Evolutionary conservation across 2,329 filamentous ascomycete genomes (phyloP), one percentile per base, ranked within the genome.

Genomic region (Epichloe scottii): DNA sequence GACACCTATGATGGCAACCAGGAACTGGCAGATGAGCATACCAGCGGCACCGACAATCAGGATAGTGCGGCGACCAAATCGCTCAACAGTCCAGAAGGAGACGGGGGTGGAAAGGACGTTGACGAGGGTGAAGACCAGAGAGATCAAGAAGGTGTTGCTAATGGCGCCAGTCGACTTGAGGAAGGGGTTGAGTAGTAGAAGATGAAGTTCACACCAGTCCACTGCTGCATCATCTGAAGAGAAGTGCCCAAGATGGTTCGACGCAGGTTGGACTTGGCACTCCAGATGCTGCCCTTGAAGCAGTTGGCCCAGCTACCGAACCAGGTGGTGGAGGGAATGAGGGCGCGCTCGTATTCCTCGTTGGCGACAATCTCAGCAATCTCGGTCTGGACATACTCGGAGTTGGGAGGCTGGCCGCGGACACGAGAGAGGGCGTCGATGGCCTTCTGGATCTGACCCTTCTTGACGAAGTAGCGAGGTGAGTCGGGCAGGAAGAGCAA

Each of bases 161-260:
- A 94, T 88, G 60, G 85, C 85, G 58, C 84, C 84, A 33, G 85
- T 83, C 23, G 82, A 81, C 69, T 85, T 70, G 72, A 95, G 86
- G 81, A 95, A 94, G 53, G 85, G 35, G 87, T 89, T 37, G 86
- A 88, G 73, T 84, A 88, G 73, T 88, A 87, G 75, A 90, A 93
- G 75, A 93, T 87, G 71, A 91, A 94, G 77, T 95, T 95, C 71
- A 95, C 85, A 74, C 89, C 87, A 26, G 87, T 90, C 80, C 79
- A 79, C 69, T 87, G 84, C 69, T 87, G 84, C 82, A 87, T 87
- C 84, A 87, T 87, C 73, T 88, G 84, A 35, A 87, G 73, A 26
- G 82, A 83, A 43, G 80, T 85, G 60, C 84, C 84, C 43, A 88
- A 74, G 53, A 87, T 80, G 26, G 83, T 84, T 58, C 82, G 79